Evolutionary conservation across 106 monocot species (phyloP), one percentile per base, ranked within the genome.

Genomic region (Hemerocallis citrina): DNA sequence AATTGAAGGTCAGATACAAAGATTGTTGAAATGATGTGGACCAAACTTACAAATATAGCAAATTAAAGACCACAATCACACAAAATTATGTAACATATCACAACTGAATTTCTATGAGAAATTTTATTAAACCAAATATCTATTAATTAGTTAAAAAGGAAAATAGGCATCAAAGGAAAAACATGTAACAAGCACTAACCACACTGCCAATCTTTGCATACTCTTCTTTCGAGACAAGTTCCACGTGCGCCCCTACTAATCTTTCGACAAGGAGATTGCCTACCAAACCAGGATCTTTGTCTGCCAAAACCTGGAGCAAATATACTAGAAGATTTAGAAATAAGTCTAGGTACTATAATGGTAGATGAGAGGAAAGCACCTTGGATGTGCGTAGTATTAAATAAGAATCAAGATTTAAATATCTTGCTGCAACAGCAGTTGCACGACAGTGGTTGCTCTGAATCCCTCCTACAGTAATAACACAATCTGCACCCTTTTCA

Each of bases 371-470:
- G 16, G 27, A 6, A 52, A 9, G 52, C 24, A 96, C 96, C 91
- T 91, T 96, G 1, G 96, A 87, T n/a, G 96, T 96, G 52, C 96
- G 81, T 28, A 96, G 72, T 38, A 96, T 96, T 65, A 96, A 49
- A 72, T 84, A 91, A 48, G 79, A 81, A 56, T 96, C 91, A 34
- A 96, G 83, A 77, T 88, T 91, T 46, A 96, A 38, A 77, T 96
- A 96, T 68, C 76, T 87, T 17, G 96, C 86, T 31, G 96, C 84
- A 51, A 96, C 96, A 39, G 96, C 96, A 56, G 96, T 91, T 14
- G 96, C 96, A 49, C 96, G 87, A 36, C 96, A 96, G 48, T 96
- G 96, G 34, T 96, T 96, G 64, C 96, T 96, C 57, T 96, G 96
- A 42, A 96, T 96, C 37, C 91, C 96, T 69, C 96, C 96, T 0